Percentiles rank a stretch among this genome's conserved stretches.
These are phyloP conservation scores for Neurospora africana DNA, from an alignment of 495 filamentous ascomycete genomes.

Conservation along the genomic window DNA sequence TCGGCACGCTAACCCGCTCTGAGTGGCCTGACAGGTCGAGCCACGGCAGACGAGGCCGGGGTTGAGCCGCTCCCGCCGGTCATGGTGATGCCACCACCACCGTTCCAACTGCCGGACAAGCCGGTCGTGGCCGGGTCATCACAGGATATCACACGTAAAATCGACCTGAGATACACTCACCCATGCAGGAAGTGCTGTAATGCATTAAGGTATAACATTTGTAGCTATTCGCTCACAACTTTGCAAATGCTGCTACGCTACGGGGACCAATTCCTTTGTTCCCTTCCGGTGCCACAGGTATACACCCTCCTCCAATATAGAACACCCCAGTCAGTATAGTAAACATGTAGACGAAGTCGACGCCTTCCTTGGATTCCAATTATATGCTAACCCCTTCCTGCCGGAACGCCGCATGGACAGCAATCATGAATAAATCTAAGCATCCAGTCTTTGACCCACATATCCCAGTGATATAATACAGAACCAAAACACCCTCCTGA, in stretches of 20 bases:
- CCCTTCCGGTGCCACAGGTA: neutral
- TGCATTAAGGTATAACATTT: neutral
- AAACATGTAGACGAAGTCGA: neutral
- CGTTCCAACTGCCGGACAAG: neutral
- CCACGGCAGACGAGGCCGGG: neutral
- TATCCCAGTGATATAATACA: slow-evolving; percentile 17
- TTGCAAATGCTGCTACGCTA: neutral
- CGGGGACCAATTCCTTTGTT: neutral
- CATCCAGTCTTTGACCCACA: neutral
- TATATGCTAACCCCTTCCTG: slow-evolving; percentile 9
- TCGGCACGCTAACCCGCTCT: neutral
- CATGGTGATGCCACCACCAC: neutral
- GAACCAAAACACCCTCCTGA: slow-evolving; percentile 5
- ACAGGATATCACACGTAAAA: neutral
- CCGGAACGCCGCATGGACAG: slow-evolving; percentile 14
- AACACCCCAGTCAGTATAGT: neutral
- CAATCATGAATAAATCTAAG: slow-evolving; percentile 1
- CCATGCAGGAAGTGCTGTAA: neutral
- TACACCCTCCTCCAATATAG: neutral
- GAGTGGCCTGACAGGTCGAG: neutral
- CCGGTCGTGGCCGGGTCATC: neutral
- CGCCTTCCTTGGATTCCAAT: slow-evolving; percentile 10
- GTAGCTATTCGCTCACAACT: neutral
- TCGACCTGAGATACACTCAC: neutral
- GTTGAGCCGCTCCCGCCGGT: neutral